Evolutionary conservation across 2,329 filamentous ascomycete species (phyloP), one percentile per base, ranked within the genome.

Genomic region (Fusarium buxicola): DNA sequence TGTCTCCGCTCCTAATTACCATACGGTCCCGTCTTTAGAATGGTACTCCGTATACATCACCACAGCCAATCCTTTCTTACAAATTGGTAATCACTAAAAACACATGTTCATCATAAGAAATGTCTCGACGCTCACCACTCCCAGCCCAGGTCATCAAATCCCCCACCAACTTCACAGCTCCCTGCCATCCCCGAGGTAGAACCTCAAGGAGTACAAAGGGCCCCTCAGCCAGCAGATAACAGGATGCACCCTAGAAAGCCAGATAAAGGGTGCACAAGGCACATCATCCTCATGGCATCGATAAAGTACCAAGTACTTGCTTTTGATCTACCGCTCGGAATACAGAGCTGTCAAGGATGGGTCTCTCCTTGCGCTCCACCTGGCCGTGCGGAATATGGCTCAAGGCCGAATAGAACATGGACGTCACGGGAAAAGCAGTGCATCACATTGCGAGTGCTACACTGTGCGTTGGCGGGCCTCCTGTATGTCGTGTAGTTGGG

Each of bases 291-390:
- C 54, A 40, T 67, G 55, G 59, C 65, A 55, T 71, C 69, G 70
- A 71, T 21, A 24, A 58, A 57, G 63, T 39, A 66, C 55, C 7
- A 55, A 38, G 52, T 58, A 52, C 60, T 59, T 48, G 21, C 32
- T 55, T 65, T 85, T 80, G 63, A 82, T 89, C 61, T 89, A 85
- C 86, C 87, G 87, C 87, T 88, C 86, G 85, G 86, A 89, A 89
- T 89, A 89, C 87, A 89, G 85, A 89, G 86, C 83, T 81, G 79
- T 83, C 86, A 89, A 89, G 87, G 87, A 89, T 86, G 79, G 80
- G 75, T 87, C 87, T 89, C 86, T 85, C 87, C 87, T 89, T 89
- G 86, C 85, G 86, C 87, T 89, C 86, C 87, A 89, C 87, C 87
- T 86, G 83, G 86, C 86, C 86, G 85, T 87, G 87, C 87, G 87